These are phyloP conservation scores for Lactuca saligna DNA, from an alignment of 129 eudicot genomes.

Conservation along the genomic window DNA sequence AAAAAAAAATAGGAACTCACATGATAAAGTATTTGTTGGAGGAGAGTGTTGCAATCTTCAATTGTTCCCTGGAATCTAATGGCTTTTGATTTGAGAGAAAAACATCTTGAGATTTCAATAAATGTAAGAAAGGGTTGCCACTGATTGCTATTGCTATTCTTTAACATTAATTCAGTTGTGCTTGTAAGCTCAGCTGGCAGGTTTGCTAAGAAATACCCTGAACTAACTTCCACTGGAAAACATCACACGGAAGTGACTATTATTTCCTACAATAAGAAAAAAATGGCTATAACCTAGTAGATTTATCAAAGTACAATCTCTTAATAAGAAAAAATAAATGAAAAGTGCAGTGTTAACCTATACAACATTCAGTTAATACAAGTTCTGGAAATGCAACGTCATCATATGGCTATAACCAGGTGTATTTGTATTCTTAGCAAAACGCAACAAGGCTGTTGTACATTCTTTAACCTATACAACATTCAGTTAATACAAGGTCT, in stretches of 20 bases:
- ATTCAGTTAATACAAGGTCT: not conserved
- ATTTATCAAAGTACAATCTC: too few species aligned
- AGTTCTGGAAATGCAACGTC: too few species aligned
- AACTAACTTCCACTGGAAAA: constrained; percentile 75
- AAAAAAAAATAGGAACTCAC: not conserved
- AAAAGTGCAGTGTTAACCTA: too few species aligned
- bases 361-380: too few species aligned
- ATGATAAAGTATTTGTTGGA: too few species aligned
- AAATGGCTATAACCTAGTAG: too few species aligned
- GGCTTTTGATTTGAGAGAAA: constrained; percentile 73
- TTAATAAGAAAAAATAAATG: too few species aligned
- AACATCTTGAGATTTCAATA: constrained; percentile 75
- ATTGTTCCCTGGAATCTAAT: constrained; percentile 2
- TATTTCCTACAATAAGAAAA: constrained; percentile 44
- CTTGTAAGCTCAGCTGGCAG: constrained; percentile 74
- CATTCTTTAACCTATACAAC: constrained; percentile 85
- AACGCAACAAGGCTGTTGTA: constrained; percentile 82
- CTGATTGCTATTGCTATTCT: constrained; percentile 58
- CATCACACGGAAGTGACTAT: constrained; percentile 59
- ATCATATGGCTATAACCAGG: constrained; percentile 61
- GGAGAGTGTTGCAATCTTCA: too few species aligned
- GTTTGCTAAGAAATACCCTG: constrained; percentile 62
- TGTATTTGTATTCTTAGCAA: constrained; percentile 77
- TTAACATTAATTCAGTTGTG: constrained; percentile 76
- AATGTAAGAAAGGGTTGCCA: constrained; percentile 94